A percentile compares a stretch with the other conserved stretches of the same genome.
Evolutionary conservation across 768 basidiomycete species (phyloP).

Genomic region (Boletus vermiculosoides): DNA sequence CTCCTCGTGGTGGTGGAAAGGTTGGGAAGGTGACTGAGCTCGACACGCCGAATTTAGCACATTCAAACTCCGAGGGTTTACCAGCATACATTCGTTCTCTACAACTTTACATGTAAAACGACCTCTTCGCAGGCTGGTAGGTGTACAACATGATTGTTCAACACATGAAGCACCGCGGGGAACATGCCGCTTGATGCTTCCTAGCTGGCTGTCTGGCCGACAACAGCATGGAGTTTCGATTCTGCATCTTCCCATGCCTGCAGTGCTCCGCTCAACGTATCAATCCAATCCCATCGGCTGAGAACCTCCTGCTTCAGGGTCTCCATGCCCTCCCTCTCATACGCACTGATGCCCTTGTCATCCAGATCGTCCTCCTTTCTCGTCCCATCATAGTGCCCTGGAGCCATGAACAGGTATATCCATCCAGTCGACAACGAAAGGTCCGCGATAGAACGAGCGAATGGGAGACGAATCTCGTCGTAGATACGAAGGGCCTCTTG

Average conservation of each 20-base stretch:
- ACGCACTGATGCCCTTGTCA: slow-evolving; percentile 4
- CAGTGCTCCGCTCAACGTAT: slow-evolving; percentile 2
- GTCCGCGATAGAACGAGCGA: slow-evolving; percentile 11
- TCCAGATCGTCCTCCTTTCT: slow-evolving; percentile 8
- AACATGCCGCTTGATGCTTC: not conserved
- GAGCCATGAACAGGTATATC: slow-evolving; percentile 19
- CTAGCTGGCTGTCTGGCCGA: not conserved
- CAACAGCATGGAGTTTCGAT: not conserved
- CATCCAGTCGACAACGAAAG: slow-evolving; percentile 17
- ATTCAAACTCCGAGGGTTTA: slow-evolving; percentile 2
- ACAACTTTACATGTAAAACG: too few species aligned
- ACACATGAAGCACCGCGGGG: too few species aligned
- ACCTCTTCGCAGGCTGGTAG: too few species aligned
- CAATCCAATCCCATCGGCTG: slow-evolving; percentile 16
- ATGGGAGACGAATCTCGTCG: slow-evolving; percentile 15
- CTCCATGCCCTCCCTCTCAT: slow-evolving; percentile 21
- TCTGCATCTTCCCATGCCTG: slow-evolving; percentile 21
- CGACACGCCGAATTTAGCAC: not conserved
- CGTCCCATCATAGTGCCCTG: slow-evolving; percentile 24
- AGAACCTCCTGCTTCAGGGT: slow-evolving; percentile 9
- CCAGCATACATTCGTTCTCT: too few species aligned
- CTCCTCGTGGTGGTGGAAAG: not conserved
- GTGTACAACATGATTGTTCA: too few species aligned
- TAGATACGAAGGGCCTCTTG: slow-evolving; percentile 11
- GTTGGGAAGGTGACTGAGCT: too few species aligned